Evolutionary conservation across 2,329 filamentous ascomycete genomes (phyloP).

Genomic region (Cladosporium sp.): DNA sequence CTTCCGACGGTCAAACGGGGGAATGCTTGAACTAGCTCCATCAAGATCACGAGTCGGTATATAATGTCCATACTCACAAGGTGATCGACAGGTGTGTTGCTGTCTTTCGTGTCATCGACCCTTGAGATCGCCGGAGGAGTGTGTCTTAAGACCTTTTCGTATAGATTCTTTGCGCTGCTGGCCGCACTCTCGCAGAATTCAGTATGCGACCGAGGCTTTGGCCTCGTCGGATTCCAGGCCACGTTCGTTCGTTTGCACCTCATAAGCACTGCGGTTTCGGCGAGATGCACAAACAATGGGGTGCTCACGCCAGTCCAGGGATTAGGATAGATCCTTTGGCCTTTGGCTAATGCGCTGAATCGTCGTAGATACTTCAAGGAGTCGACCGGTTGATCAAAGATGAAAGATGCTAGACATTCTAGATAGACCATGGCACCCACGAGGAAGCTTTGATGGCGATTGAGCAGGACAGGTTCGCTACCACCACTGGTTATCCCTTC

Average conservation of each 20-base stretch:
- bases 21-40: conserved; percentile 16
- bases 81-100: conserved; percentile 13
- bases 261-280: conserved; percentile 13
- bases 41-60: conserved; percentile 12
- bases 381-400: conserved; percentile 13
- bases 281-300: conserved; percentile 14
- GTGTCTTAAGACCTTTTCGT: not conserved
- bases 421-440: conserved; percentile 17
- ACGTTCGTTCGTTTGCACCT: conserved; percentile 12
- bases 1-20: not conserved
- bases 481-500: not conserved
- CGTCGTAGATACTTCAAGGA: conserved; percentile 10
- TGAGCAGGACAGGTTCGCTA: conserved; percentile 9
- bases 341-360: conserved; percentile 9
- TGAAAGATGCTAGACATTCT: conserved; percentile 17
- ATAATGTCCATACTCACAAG: conserved; percentile 15
- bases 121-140: not conserved
- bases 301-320: conserved; percentile 16
- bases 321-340: conserved; percentile 14
- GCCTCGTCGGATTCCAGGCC: not conserved
- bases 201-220: conserved; percentile 3
- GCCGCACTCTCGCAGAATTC: not conserved
- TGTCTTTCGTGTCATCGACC: conserved; percentile 16
- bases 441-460: conserved; percentile 17
- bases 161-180: not conserved